Evolutionary conservation across 2,329 filamentous ascomycete genomes (phyloP).

Genomic region (Fusarium nematophilum): DNA sequence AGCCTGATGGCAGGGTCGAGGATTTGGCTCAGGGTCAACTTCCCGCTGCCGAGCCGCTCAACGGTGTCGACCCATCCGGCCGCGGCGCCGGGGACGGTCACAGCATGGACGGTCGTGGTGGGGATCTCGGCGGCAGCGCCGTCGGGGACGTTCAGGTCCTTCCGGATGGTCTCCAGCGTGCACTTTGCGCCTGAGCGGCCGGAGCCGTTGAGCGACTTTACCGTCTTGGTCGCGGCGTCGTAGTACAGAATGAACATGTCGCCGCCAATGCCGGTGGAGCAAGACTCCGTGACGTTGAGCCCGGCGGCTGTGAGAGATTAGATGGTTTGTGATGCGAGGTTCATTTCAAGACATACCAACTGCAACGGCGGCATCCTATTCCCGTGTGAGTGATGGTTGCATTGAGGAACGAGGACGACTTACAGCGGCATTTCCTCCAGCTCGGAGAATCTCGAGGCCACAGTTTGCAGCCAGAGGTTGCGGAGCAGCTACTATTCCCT

Average conservation of each 20-base stretch:
- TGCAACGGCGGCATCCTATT: slow-evolving; percentile 92
- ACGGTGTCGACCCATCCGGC: slow-evolving; percentile 94
- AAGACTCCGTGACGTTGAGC: slow-evolving; percentile 92
- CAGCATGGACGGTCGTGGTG: slow-evolving; percentile 79
- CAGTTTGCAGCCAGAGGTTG: slow-evolving; percentile 92
- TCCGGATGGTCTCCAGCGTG: slow-evolving; percentile 76
- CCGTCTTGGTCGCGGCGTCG: slow-evolving; percentile 82
- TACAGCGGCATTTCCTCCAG: slow-evolving; percentile 94
- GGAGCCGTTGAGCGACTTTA: slow-evolving; percentile 91
- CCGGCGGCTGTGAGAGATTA: slow-evolving; percentile 74
- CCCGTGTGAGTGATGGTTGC: slow-evolving; percentile 3
- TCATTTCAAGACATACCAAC: slow-evolving; percentile 69
- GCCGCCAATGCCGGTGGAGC: slow-evolving; percentile 93
- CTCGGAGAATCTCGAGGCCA: slow-evolving; percentile 84
- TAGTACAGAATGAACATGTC: slow-evolving; percentile 98
- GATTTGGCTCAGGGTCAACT: slow-evolving; percentile 79
- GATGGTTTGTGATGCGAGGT: background rate
- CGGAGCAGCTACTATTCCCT: slow-evolving; percentile 89
- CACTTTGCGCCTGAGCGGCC: slow-evolving; percentile 80
- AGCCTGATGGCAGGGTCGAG: slow-evolving; percentile 85
- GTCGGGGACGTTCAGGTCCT: slow-evolving; percentile 73
- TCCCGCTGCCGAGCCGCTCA: slow-evolving; percentile 89
- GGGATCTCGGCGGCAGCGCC: slow-evolving; percentile 73
- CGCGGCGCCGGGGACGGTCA: slow-evolving; percentile 89
- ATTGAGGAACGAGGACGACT: slow-evolving; percentile 48